Base-by-base conservation (phyloP, 2,329 filamentous ascomycete genomes). In the Pestalotiopsis fici region DNA sequence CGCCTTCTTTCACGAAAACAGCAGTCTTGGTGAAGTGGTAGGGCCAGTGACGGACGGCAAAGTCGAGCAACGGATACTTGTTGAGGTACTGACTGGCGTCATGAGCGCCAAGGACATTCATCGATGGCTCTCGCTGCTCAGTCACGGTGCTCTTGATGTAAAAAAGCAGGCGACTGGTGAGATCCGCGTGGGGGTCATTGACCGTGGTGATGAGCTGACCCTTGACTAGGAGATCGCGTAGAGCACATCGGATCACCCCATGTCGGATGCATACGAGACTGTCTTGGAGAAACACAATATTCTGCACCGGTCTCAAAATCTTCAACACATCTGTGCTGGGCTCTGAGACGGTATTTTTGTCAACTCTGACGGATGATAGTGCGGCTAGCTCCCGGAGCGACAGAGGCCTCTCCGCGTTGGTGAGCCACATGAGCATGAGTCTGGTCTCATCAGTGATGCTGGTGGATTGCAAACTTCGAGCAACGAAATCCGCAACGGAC, bases 181-280 rank as follows among this genome's bases (percentile, higher is more conserved):
- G 70, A 65, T 81, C 78, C 5, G 70, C 67, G 59, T 81, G 77
- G 12, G 72, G 69, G 59, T 81, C 75, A 66, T 77, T 79, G 67
- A 80, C 57, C 2, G 67, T 66, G 0, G 74, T 71, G 0, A 76
- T 59, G 2, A 79, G 59, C 55, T 79, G 78, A 23, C 77, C 77
- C 59, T 78, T 75, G 21, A 66, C 65, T 47, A 75, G 74, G 2
- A 76, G 50, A 5, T 80, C 78, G 18, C 77, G 43, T 21, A 80
- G 66, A 3, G 76, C 73, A 2, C 69, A 64, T 7, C 77, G 75
- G 47, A 81, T 75, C 37, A 76, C 69, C 1, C 73, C 75, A 62
- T 82, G 80, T 12, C 80, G 78, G 3, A 81, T 71, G 57, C 74
- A 78, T 2, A 79, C 71, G 37, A 76, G 71, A 3, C 75, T 76